Evolutionary conservation across 108 stramenopile genomes (phyloP).

Genomic region (Skeletonema marinoi): DNA sequence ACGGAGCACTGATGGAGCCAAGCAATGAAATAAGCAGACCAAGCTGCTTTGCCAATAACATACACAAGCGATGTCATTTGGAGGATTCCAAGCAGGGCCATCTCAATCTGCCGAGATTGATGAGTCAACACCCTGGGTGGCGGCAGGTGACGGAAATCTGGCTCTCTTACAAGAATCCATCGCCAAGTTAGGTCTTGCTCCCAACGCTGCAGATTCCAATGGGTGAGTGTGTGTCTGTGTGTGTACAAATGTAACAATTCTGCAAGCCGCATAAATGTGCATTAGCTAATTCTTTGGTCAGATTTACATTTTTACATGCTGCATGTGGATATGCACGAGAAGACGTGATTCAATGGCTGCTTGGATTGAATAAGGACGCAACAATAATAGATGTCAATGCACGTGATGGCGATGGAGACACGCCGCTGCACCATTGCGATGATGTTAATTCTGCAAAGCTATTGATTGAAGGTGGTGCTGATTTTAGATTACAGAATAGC

Average conservation of each 20-base stretch:
- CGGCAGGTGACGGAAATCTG: constrained; percentile 49
- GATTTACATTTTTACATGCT: background rate
- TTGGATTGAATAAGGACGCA: constrained; percentile 25
- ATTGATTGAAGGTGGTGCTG: constrained; percentile 49
- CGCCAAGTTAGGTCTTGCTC: constrained; percentile 33
- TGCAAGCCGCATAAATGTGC: constrained; percentile 22
- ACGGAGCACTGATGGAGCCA: too few relatives aligned
- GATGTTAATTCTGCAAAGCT: constrained; percentile 47
- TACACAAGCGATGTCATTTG: constrained; percentile 4
- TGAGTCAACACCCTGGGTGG: constrained; percentile 51
- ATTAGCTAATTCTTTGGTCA: background rate
- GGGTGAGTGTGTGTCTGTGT: background rate
- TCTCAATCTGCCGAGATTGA: constrained; percentile 30
- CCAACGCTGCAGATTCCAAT: constrained; percentile 47
- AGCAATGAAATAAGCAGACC: too few relatives aligned
- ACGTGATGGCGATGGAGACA: constrained; percentile 57
- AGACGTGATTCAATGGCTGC: constrained; percentile 47
- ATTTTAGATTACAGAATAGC: constrained; percentile 30
- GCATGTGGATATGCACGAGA: constrained; percentile 41
- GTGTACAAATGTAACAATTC: constrained; percentile 9
- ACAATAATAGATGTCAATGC: constrained; percentile 45
- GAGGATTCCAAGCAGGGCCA: constrained; percentile 37
- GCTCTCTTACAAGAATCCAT: constrained; percentile 37
- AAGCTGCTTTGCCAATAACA: background rate
- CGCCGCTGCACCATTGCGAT: constrained; percentile 62